These are phyloP conservation scores for Bombardia bombarda DNA, from an alignment of 495 filamentous ascomycete species.

Conservation along the genomic window DNA sequence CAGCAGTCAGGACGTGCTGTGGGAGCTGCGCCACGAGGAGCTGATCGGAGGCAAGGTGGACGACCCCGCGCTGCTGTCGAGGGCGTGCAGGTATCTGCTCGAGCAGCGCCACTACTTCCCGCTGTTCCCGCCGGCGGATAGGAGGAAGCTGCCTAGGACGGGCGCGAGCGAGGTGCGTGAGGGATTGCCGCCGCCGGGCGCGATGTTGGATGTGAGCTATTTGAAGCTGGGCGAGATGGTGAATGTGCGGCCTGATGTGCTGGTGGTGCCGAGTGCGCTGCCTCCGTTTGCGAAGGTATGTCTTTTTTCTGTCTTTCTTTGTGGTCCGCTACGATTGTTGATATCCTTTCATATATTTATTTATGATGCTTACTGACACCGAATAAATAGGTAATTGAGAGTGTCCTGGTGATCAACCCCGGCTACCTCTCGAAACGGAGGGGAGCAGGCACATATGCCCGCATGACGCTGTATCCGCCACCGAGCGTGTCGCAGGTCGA, in stretches of 20 bases:
- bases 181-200: slow-evolving; percentile 61
- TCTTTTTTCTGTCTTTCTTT: not conserved
- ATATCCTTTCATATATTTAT: not conserved
- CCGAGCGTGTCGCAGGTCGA: slow-evolving; percentile 47
- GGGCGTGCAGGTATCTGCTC: slow-evolving; percentile 65
- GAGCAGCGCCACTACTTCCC: slow-evolving; percentile 88
- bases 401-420: slow-evolving; percentile 79
- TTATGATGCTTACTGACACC: slow-evolving; percentile 6
- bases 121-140: slow-evolving; percentile 68
- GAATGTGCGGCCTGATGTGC: slow-evolving; percentile 72
- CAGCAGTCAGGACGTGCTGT: slow-evolving; percentile 75
- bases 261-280: slow-evolving; percentile 76
- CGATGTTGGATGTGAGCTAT: slow-evolving; percentile 73
- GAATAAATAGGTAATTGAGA: slow-evolving; percentile 62
- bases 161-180: slow-evolving; percentile 46
- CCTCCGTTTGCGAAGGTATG: slow-evolving; percentile 80
- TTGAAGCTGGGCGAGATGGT: slow-evolving; percentile 86
- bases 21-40: slow-evolving; percentile 71
- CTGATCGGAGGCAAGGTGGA: slow-evolving; percentile 45
- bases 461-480: slow-evolving; percentile 62
- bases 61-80: slow-evolving; percentile 52
- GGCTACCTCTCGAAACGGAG: slow-evolving; percentile 77
- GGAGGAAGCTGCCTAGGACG: slow-evolving; percentile 57
- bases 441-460: slow-evolving; percentile 72
- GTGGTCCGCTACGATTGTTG: not conserved